Evolutionary conservation across 2,329 filamentous ascomycete species (phyloP), one percentile per base, ranked within the genome.

Genomic region (Fusarium sp.): DNA sequence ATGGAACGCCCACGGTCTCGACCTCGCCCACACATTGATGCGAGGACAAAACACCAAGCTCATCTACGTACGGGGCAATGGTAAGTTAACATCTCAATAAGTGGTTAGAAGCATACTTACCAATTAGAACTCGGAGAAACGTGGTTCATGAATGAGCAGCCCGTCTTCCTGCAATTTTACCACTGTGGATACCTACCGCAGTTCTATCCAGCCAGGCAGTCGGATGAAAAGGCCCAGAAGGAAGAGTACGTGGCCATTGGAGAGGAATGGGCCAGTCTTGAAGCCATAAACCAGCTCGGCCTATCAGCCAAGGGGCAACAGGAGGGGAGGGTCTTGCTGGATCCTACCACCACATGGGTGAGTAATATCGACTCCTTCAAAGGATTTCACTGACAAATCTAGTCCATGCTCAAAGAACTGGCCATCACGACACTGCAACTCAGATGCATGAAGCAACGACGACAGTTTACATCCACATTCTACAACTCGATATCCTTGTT

Each of bases 371-470:
- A 1, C 8, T 5, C 10, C n/a, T 18, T 11, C 20, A n/a, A 31
- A 27, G 20, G 14, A n/a, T 31, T 35, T 27, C 13, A 56, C 35
- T 63, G 25, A 63, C 29, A 5, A 0, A 1, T 16, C 0, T 1
- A 74, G 71, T 69, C 68, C 0, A 72, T 74, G 68, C 42, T 74
- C 0, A 59, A 66, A 9, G 72, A 64, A 7, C 71, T 74, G 3
- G 68, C 71, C 2, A 64, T 20, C 0, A 64, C 68, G 1, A 74
- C 72, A 0, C 16, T 74, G 1, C 65, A 74, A 11, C n/a, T 74
- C 1, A 59, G 59, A 22, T 69, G 71, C 18, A 74, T 74, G 71
- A 33, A 69, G 0, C 71, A 74, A n/a, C 62, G 65, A 8, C 57
- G 71, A 3, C n/a, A 22, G 2, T 74, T 42, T 4, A 72, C 65